phyloP scores from a whole-genome alignment of 1,139 yeast genomes.

The Saccharomyces pastorianus region DNA sequence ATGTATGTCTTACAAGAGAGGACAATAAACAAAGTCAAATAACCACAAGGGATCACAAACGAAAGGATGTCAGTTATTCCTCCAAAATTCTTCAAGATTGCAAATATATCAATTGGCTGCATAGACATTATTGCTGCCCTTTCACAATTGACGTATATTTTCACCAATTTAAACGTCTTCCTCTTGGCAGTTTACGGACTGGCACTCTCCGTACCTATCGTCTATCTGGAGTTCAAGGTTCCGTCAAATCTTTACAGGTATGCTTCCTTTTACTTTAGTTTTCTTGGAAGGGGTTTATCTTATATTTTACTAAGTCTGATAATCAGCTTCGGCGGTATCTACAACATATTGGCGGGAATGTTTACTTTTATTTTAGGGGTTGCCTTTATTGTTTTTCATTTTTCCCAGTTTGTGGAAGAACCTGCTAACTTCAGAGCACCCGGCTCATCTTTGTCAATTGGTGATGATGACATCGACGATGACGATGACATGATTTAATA shows the following conservation, averaged over 20 bases:
- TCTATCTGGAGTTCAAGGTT: constrained; percentile 52
- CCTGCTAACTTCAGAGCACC: constrained; percentile 25
- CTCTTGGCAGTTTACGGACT: constrained; percentile 32
- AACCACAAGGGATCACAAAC: neutral
- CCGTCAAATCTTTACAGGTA: constrained; percentile 62
- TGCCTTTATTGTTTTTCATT: constrained; percentile 53
- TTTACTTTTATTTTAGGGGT: constrained; percentile 53
- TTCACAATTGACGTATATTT: constrained; percentile 15
- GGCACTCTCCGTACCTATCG: constrained; percentile 53
- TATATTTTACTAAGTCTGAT: constrained; percentile 61
- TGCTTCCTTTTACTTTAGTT: constrained; percentile 71
- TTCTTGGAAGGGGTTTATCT: constrained; percentile 73
- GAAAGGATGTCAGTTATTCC: constrained; percentile 11
- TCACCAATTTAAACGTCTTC: constrained; percentile 15
- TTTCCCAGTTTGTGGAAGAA: constrained; percentile 64
- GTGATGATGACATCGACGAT: constrained; percentile 20
- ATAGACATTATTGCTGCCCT: constrained; percentile 44
- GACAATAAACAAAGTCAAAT: neutral
- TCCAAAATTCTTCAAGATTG: constrained; percentile 41
- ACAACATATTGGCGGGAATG: constrained; percentile 49
- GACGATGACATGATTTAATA: constrained; percentile 18
- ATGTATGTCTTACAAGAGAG: neutral
- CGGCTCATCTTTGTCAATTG: constrained; percentile 20
- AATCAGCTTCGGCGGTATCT: constrained; percentile 50
- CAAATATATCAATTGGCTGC: constrained; percentile 54